These are phyloP conservation scores for Plasmodium chabaudi DNA, from an alignment of 169 alveolate species.

Conservation along the genomic window DNA sequence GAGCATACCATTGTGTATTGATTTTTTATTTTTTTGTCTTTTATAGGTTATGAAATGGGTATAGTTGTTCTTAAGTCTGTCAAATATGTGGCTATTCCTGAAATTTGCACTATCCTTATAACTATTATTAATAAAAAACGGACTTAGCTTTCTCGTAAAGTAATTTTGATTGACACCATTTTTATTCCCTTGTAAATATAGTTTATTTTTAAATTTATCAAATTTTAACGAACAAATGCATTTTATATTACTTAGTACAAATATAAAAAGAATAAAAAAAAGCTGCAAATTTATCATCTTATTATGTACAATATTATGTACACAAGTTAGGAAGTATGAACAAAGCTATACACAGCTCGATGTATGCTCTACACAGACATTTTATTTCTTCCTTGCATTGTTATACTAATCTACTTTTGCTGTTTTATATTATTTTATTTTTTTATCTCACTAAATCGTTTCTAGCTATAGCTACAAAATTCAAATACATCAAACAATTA, in stretches of 20 bases:
- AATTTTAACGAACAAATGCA: conserved; percentile 20
- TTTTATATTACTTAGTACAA: conserved; percentile 19
- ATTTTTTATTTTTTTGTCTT: conserved; percentile 5
- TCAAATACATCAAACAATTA: too few relatives aligned
- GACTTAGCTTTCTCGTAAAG: conserved; percentile 4
- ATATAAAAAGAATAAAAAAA: conserved; percentile 12
- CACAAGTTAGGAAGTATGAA: background rate
- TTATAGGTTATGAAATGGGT: background rate
- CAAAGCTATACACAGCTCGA: too few relatives aligned
- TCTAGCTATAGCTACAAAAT: too few relatives aligned
- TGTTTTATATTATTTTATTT: too few relatives aligned
- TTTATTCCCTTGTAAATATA: conserved; percentile 8
- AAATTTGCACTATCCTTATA: conserved; percentile 2
- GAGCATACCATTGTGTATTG: background rate
- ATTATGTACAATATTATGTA: conserved; percentile 13
- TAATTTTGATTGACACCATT: conserved; percentile 6
- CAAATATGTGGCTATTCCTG: conserved; percentile 4
- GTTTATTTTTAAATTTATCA: conserved; percentile 6
- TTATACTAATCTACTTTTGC: too few relatives aligned
- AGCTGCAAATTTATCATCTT: conserved; percentile 45
- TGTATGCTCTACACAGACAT: too few relatives aligned
- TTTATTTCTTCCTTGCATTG: too few relatives aligned
- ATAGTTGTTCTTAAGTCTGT: background rate
- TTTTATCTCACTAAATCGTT: too few relatives aligned
- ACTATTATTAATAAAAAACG: conserved; percentile 25